A percentile compares a stretch with the other conserved stretches of the same genome.
These are phyloP conservation scores for Alisma plantagoaquatica DNA, from an alignment of 106 monocot species.

Conservation along the genomic window DNA sequence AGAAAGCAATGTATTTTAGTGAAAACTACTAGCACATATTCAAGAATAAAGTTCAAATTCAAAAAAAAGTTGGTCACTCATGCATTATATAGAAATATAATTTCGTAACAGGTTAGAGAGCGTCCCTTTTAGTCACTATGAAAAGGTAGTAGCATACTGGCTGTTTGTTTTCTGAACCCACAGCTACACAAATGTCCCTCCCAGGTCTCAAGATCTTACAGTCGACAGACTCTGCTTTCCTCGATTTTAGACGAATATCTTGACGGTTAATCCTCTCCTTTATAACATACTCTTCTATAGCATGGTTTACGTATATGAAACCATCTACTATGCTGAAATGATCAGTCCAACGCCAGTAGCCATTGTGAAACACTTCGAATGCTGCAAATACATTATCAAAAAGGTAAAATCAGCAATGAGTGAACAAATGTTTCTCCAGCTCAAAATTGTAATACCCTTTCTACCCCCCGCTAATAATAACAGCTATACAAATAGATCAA, in stretches of 20 bases:
- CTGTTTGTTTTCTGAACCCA: no score
- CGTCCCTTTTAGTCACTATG: constrained; percentile 11
- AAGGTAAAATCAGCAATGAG: no score
- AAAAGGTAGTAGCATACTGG: no score
- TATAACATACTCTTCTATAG: constrained; percentile 5
- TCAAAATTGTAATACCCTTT: no score
- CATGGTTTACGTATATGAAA: constrained; percentile 13
- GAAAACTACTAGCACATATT: not conserved
- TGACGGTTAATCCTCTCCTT: constrained; percentile 27
- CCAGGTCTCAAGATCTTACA: constrained; percentile 38
- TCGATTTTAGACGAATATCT: constrained; percentile 42
- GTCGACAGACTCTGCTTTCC: constrained; percentile 42
- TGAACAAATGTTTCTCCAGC: no score
- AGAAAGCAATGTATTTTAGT: not conserved
- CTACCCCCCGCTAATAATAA: no score
- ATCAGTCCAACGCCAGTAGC: constrained; percentile 52
- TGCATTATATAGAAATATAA: not conserved
- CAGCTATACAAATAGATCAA: no score
- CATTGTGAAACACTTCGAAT: constrained; percentile 54
- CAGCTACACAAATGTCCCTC: constrained; percentile 46
- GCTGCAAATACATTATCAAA: constrained; percentile 28
- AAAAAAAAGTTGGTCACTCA: not conserved
- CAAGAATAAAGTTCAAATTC: not conserved
- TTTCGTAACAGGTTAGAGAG: constrained; percentile 19
- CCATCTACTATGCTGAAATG: constrained; percentile 39